Base-by-base conservation (phyloP, 2,329 filamentous ascomycete species). In the Pestalotiopsis sp. region DNA sequence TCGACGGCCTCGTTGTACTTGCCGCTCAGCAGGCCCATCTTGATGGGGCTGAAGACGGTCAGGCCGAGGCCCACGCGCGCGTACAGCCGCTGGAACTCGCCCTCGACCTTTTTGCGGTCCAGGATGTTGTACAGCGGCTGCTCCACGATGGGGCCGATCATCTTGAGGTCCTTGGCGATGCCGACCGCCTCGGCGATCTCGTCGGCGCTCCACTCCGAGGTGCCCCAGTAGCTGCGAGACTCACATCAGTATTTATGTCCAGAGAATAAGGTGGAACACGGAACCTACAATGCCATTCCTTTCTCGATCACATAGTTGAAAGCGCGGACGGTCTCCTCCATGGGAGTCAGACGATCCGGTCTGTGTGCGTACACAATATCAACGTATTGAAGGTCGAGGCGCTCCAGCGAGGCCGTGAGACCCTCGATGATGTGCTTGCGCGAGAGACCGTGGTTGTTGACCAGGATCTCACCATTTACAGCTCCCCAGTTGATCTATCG, bases 401-500 rank as follows among this genome's bases (percentile, higher is more conserved):
- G 85, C 74, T 87, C 79, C 38, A 93, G 82, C 9, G 86, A 87
- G 38, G 82, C 82, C 64, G 88, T 83, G 70, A 89, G 84, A 30
- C 89, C 90, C 80, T 93, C 90, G 70, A 92, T 81, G 66, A 92
- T 82, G 78, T 92, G 90, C 78, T 93, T 93, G 66, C 89, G 83
- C 3, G 87, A 90, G 38, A 93, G 84, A 6, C 90, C 90, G 67
- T 83, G 82, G 78, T 91, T 91, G 80, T 92, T 92, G 69, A 91
- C 84, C 11, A 83, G 82, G 75, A 88, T 90, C 67, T 87, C 82
- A 58, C 88, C 88, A 75, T 87, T 87, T 26, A 85, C 85, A 17
- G 73, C 75, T 66, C 89, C 90, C 85, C 88, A 92, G 81, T 91
- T 88, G 70, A 92, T 84, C 88, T 66, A 17, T n/a, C 7, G n/a